These are phyloP conservation scores for Epipyxis sp. DNA, from an alignment of 108 stramenopile species.

Conservation along the genomic window DNA sequence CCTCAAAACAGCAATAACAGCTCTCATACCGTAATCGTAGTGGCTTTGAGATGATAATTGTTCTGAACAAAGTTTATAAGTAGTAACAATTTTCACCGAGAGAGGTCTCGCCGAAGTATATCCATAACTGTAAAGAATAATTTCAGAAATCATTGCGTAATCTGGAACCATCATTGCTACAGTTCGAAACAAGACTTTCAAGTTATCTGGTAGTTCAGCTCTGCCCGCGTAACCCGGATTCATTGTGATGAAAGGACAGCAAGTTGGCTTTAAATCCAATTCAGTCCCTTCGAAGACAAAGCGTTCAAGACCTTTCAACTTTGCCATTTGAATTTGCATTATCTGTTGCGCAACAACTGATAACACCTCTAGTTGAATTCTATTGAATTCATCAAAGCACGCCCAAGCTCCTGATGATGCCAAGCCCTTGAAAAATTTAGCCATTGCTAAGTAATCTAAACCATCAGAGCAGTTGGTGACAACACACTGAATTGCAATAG, in stretches of 20 bases:
- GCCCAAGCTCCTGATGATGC: conserved; percentile 63
- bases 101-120: conserved; percentile 61
- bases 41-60: conserved; percentile 65
- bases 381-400: conserved; percentile 67
- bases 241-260: conserved; percentile 69
- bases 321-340: conserved; percentile 62
- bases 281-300: conserved; percentile 66
- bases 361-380: conserved; percentile 63
- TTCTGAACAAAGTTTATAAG: conserved; percentile 69
- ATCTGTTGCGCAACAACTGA: conserved; percentile 62
- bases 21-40: conserved; percentile 71
- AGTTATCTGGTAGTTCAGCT: conserved; percentile 57
- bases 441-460: conserved; percentile 67
- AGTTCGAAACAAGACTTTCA: conserved; percentile 65
- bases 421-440: conserved; percentile 69
- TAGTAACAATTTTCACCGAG: conserved; percentile 65
- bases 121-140: conserved; percentile 65
- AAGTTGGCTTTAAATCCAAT: conserved; percentile 51
- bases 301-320: conserved; percentile 40
- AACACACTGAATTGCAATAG: conserved; percentile 56
- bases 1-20: conserved; percentile 65
- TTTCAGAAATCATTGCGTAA: conserved; percentile 67
- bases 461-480: conserved; percentile 69
- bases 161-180: conserved; percentile 74
- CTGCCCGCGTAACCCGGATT: conserved; percentile 70